A percentile compares a stretch with the other conserved stretches of the same genome.
These are phyloP conservation scores for Odontarrhena argentea DNA, from an alignment of 345 rosid species.

Conservation along the genomic window DNA sequence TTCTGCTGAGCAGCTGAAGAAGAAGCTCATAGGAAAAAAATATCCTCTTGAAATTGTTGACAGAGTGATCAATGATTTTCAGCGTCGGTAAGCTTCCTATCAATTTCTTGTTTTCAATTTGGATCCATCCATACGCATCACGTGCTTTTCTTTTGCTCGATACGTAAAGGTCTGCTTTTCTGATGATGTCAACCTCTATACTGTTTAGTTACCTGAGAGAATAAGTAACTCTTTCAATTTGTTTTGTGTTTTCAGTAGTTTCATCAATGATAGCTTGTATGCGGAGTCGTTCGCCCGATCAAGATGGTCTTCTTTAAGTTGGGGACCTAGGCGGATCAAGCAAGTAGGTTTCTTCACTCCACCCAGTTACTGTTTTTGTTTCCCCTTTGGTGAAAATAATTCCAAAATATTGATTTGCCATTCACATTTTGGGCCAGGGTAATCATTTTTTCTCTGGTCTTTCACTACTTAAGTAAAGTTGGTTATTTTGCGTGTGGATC, in stretches of 20 bases:
- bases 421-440: neutral
- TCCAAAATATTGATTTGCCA: neutral
- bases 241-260: constrained; percentile 53
- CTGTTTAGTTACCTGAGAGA: constrained; percentile 17
- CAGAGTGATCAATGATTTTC: constrained; percentile 54
- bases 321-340: constrained; percentile 92
- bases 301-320: constrained; percentile 79
- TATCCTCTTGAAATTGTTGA: constrained; percentile 53
- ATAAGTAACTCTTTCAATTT: constrained; percentile 1
- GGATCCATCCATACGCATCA: constrained; percentile 9
- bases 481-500: constrained; percentile 22
- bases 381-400: constrained; percentile 8
- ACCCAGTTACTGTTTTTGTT: neutral
- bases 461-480: neutral
- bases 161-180: neutral
- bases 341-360: constrained; percentile 53
- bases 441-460: neutral
- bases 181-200: constrained; percentile 3
- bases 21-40: constrained; percentile 69
- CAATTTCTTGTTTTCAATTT: neutral
- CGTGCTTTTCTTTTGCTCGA: constrained; percentile 20
- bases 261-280: constrained; percentile 74
- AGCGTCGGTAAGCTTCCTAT: constrained; percentile 51
- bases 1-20: constrained; percentile 69
- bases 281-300: constrained; percentile 77